Conservation (phyloP, 139 green algal species). For the Deuterostichococcus epilithicus region DNA sequence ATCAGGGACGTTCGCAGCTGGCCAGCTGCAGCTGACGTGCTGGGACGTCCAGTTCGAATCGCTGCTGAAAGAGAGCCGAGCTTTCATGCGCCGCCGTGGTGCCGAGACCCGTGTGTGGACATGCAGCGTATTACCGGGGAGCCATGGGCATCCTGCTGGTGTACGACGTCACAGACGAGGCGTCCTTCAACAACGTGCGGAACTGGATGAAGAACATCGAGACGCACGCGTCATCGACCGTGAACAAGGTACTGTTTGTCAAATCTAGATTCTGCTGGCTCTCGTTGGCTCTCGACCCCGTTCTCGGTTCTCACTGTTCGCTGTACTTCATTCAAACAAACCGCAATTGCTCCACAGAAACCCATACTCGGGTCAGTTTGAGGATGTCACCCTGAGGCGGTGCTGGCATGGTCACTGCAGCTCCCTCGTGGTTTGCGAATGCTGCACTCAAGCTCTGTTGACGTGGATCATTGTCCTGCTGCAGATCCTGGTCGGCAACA, state of each 20-base stretch:
- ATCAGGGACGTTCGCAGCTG: too few species aligned
- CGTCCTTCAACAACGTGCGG: conserved; percentile 94
- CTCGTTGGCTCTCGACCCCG: too few species aligned
- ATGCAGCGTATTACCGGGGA: conserved; percentile 93
- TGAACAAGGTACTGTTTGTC: conserved; percentile 80
- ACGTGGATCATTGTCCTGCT: background rate
- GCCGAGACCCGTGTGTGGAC: too few species aligned
- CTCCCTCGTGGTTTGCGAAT: too few species aligned
- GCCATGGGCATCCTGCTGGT: conserved; percentile 96
- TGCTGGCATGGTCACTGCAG: background rate
- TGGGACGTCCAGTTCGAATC: too few species aligned
- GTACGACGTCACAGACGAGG: conserved; percentile 95
- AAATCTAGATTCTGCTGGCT: background rate
- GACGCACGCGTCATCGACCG: conserved; percentile 87
- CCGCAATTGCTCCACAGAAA: background rate
- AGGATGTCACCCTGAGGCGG: background rate
- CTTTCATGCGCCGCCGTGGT: background rate
- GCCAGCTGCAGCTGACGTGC: too few species aligned
- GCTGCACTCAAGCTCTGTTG: background rate
- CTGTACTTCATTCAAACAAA: background rate
- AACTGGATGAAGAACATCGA: conserved; percentile 99
- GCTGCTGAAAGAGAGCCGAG: too few species aligned
- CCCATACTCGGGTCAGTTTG: background rate
- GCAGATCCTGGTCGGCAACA: conserved; percentile 93
- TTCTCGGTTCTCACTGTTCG: too few species aligned